phyloP scores from a whole-genome alignment of 176 grass and related monocot genomes.

The Oryza punctata region DNA sequence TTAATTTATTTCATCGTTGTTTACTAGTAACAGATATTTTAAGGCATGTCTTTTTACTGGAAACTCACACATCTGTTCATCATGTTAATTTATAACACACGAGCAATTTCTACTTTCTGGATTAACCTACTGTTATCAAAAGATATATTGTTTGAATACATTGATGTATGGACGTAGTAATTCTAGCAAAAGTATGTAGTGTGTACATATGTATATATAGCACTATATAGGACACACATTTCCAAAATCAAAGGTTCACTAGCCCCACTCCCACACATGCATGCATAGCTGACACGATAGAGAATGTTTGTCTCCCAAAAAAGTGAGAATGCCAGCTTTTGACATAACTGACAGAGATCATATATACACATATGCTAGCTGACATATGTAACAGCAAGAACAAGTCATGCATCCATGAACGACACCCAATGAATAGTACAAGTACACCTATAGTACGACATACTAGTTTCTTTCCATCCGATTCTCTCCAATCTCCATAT shows the following conservation, averaged over 20 bases:
- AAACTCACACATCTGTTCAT: neutral
- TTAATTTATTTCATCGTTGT: no score
- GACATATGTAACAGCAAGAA: slow-evolving; percentile 13
- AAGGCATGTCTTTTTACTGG: no score
- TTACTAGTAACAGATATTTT: no score
- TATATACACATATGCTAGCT: slow-evolving; percentile 1
- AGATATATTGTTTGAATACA: neutral
- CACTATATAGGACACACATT: neutral
- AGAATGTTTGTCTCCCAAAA: slow-evolving; percentile 34
- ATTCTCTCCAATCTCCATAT: slow-evolving; percentile 12
- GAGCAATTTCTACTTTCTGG: neutral
- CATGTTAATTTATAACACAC: neutral
- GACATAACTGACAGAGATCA: slow-evolving; percentile 19
- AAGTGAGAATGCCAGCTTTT: neutral
- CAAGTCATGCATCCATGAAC: neutral
- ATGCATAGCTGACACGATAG: slow-evolving; percentile 21
- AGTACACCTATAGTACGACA: neutral
- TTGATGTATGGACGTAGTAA: neutral
- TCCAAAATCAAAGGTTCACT: slow-evolving; percentile 32
- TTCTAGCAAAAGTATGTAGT: neutral
- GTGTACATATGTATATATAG: neutral
- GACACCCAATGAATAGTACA: neutral
- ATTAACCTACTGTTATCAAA: neutral
- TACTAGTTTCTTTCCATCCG: neutral
- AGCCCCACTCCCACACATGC: neutral